Conservation (phyloP, 2,329 filamentous ascomycete genomes). For the Sporothrix brunneoviolacea region DNA sequence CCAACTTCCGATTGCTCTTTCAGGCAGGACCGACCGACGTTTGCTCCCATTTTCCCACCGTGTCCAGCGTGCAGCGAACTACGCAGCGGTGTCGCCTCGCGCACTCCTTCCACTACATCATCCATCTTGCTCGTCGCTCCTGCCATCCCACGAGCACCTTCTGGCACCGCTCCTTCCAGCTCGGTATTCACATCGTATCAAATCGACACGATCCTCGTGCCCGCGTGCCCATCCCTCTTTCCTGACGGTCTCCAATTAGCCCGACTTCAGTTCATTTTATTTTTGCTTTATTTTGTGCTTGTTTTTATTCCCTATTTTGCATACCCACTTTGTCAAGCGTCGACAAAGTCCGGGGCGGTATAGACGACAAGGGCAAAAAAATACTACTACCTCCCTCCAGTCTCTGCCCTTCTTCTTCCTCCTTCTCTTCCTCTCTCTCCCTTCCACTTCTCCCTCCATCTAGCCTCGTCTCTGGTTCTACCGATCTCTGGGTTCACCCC, state of each 20-base stretch:
- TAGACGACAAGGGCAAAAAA: not conserved
- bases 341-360: not conserved
- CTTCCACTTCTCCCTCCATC: constrained; percentile 1
- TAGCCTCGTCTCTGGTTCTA: not conserved
- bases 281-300: constrained; percentile 8
- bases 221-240: not conserved
- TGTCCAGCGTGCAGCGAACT: not conserved
- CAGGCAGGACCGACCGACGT: constrained; percentile 1
- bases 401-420: not conserved
- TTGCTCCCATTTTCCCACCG: not conserved
- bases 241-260: not conserved
- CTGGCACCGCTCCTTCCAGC: too few species aligned
- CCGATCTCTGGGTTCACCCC: not conserved
- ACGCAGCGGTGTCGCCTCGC: too few species aligned
- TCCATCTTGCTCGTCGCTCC: not conserved
- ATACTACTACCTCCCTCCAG: constrained; percentile 8
- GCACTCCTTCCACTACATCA: too few species aligned
- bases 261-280: not conserved
- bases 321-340: constrained; percentile 14
- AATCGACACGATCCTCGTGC: not conserved
- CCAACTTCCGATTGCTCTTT: too few species aligned
- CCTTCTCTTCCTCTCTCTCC: not conserved
- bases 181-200: too few species aligned
- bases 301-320: constrained; percentile 5
- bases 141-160: too few species aligned